These are phyloP conservation scores for Aegilops speltoides DNA, from an alignment of 176 grass and related monocot genomes.

Conservation along the genomic window DNA sequence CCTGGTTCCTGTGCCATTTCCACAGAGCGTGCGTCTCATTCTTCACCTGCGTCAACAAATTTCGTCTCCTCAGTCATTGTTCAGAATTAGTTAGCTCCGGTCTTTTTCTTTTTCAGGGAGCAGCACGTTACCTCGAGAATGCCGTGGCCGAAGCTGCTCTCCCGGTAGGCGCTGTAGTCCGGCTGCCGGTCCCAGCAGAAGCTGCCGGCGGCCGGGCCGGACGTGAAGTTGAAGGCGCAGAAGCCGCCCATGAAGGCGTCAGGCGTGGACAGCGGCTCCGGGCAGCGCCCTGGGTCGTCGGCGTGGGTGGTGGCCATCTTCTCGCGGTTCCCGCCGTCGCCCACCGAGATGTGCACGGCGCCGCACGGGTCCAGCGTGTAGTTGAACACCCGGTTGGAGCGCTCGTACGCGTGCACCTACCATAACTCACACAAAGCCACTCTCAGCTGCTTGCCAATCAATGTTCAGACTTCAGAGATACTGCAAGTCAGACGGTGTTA, in stretches of 20 bases:
- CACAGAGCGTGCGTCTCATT: conserved; percentile 88
- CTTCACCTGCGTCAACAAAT: conserved; percentile 51
- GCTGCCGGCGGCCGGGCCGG: conserved; percentile 58
- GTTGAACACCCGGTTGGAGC: conserved; percentile 86
- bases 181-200: conserved; percentile 74
- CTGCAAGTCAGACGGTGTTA: not conserved
- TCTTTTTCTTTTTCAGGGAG: not conserved
- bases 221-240: conserved; percentile 65
- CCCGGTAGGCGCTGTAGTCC: conserved; percentile 12
- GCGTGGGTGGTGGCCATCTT: conserved; percentile 63
- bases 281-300: conserved; percentile 64
- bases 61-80: not conserved
- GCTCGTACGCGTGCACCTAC: conserved; percentile 89
- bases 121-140: conserved; percentile 61
- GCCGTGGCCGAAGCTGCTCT: conserved; percentile 85
- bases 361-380: conserved; percentile 21
- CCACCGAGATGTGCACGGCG: conserved; percentile 7
- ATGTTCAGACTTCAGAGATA: not conserved
- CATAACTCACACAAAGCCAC: not conserved
- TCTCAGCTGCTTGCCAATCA: not conserved
- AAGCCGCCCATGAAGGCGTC: conserved; percentile 12
- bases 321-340: conserved; percentile 22
- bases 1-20: conserved; percentile 88
- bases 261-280: conserved; percentile 34
- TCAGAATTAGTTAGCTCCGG: not conserved